Evolutionary conservation across 2,329 filamentous ascomycete genomes (phyloP).

Genomic region (Rhynchosporium secalis): DNA sequence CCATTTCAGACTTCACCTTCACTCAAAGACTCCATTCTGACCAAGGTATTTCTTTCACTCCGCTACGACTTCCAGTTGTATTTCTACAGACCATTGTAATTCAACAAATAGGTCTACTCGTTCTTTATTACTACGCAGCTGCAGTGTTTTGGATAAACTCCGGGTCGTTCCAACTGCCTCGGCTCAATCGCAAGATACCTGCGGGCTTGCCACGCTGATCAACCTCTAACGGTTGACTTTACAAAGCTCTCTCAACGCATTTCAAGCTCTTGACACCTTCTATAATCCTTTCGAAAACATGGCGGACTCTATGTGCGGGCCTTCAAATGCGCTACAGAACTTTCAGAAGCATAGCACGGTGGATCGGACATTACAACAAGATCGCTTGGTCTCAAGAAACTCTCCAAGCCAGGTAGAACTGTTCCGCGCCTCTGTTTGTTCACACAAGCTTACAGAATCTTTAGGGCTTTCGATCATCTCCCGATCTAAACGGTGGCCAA

Average conservation of each 20-base stretch:
- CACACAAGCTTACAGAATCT: slow-evolving; percentile 15
- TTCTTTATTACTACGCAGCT: slow-evolving; percentile 6
- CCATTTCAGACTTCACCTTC: not conserved
- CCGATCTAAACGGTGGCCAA: slow-evolving; percentile 52
- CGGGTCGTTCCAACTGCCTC: slow-evolving; percentile 13
- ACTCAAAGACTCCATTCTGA: not conserved
- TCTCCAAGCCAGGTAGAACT: slow-evolving; percentile 54
- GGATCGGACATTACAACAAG: slow-evolving; percentile 70
- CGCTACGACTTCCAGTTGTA: not conserved
- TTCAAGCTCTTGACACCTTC: not conserved
- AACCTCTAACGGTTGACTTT: no score
- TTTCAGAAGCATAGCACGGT: slow-evolving; percentile 68
- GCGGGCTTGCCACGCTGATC: not conserved
- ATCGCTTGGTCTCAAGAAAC: slow-evolving; percentile 58
- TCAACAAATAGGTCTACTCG: slow-evolving; percentile 8
- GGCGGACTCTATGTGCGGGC: slow-evolving; percentile 68
- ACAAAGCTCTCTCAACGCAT: no score
- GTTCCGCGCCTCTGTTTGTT: slow-evolving; percentile 9
- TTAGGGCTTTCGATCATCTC: slow-evolving; percentile 62
- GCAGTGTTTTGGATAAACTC: slow-evolving; percentile 8
- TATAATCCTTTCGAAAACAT: slow-evolving; percentile 43
- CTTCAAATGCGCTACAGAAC: slow-evolving; percentile 69
- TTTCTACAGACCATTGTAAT: slow-evolving; percentile 1
- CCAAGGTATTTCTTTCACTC: not conserved
- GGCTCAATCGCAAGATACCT: slow-evolving; percentile 12